Conservation (phyloP, 2,329 filamentous ascomycete genomes). For the Dothistroma septosporum region DNA sequence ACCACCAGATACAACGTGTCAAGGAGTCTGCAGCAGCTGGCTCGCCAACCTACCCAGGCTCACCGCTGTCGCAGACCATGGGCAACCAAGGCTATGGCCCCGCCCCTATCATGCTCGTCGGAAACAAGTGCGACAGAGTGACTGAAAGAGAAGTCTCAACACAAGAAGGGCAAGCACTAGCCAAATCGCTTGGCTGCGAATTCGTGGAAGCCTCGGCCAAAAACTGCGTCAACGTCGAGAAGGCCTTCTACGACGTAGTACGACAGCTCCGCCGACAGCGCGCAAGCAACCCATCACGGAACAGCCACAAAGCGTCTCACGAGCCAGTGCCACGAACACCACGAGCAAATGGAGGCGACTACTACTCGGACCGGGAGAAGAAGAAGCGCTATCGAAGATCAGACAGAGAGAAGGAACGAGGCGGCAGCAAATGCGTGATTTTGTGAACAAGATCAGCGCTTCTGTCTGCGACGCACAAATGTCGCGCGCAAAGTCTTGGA, state of each 20-base stretch:
- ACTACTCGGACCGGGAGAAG: constrained; percentile 18
- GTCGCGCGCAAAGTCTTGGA: background rate
- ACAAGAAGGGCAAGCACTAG: constrained; percentile 88
- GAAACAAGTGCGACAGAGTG: constrained; percentile 96
- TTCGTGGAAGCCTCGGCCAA: constrained; percentile 97
- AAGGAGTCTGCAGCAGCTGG: constrained; percentile 77
- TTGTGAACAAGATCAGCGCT: constrained; percentile 18
- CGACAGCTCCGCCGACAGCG: constrained; percentile 81
- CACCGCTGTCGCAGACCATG: constrained; percentile 60
- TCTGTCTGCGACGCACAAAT: background rate
- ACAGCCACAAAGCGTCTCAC: constrained; percentile 16
- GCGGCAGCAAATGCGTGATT: constrained; percentile 29
- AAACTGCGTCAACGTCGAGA: constrained; percentile 97
- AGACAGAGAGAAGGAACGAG: constrained; percentile 21
- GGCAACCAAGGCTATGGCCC: constrained; percentile 56
- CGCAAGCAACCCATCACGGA: constrained; percentile 25
- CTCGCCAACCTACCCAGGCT: constrained; percentile 72
- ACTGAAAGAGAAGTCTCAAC: constrained; percentile 95
- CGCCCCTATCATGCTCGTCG: constrained; percentile 95
- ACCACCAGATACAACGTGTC: constrained; percentile 94
- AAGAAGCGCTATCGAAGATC: constrained; percentile 25
- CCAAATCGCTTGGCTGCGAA: constrained; percentile 87
- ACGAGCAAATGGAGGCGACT: constrained; percentile 19
- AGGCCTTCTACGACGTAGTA: constrained; percentile 97
- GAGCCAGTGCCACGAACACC: constrained; percentile 14